Evolutionary conservation across 2,329 filamentous ascomycete species (phyloP), one percentile per base, ranked within the genome.

Genomic region (Sporothrix globosa): DNA sequence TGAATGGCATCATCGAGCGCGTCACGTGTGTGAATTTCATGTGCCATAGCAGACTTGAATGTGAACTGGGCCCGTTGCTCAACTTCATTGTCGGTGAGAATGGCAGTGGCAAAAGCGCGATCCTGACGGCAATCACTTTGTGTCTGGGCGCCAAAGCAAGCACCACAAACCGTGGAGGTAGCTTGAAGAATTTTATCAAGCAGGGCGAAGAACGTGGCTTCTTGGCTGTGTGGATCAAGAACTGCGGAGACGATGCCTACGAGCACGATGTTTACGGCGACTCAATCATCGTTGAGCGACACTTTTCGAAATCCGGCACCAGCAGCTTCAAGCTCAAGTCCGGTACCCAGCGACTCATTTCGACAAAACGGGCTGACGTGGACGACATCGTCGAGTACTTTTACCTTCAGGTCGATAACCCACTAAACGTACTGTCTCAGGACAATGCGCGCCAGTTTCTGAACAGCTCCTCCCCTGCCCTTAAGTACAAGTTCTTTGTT

Each of bases 61-160:
- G 97, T 72, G 87, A 91, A 70, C 84, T 99, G n/a, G 96, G 96
- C 0, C 96, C 96, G 0, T 83, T 97, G 50, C 96, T 99, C 79
- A 99, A 99, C 80, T 99, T 99, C 80, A 94, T 99, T 73, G 94
- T 97, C 69, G 96, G 96, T 19, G 93, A 97, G 79, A 99, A 99
- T 78, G 96, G 96, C 44, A 98, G 95, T 78, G 96, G 96, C 48
- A 99, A 99, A 82, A 99, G 96, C 79, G 96, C 96, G 2, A 91
- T 98, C 17, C 82, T 99, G 39, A 98, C 96, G 0, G 96, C 93
- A 4, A 88, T 99, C 74, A 97, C 93, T 0, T 85, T 99, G 46
- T 98, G 96, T 77, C 84, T 99, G n/a, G 96, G 96, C 72, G 95
- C 92, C 24, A 98, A 97, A 79, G 94, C 96, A 1, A 92, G 92